Evolutionary conservation across 257 asterid genomes (phyloP), one percentile per base, ranked within the genome.

Genomic region (Solanum bulbocastanum): DNA sequence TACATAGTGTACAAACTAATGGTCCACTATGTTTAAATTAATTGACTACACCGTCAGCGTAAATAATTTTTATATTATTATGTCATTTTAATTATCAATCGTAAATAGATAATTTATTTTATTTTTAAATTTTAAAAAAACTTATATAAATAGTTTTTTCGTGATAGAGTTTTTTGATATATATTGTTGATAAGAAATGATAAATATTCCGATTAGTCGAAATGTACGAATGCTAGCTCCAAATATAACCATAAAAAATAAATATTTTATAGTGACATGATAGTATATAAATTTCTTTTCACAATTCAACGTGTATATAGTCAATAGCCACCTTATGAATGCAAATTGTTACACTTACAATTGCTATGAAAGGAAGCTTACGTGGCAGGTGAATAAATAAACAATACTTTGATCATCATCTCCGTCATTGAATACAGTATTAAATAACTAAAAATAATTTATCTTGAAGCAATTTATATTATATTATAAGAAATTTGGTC

Each of bases 161-260:
- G 15, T 44, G 16, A 14, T 0, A 44, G 52, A 44, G 1, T 36
- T 36, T 3, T 36, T 4, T 36, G 1, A 8, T 36, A 2, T 1
- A 2, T 40, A 4, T 40, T 40, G 4, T 1, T 10, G 4, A 3
- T 3, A 10, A 4, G 0, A 10, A 0, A 3, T 5, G 3, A 5
- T 2, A 49, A 0, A 52, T 52, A 49, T 49, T 15, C 5, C 1
- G 3, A 15, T 49, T 5, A 49, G 1, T 49, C 1, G 0, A 46
- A 15, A 16, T 5, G 2, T 49, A 49, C 0, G 3, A 49, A 52
- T 5, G 1, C 0, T 52, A 5, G 0, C 22, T 1, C 0, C 1
- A 1, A 52, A 3, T 52, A 52, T 9, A 0, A 52, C 3, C 3
- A 52, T 5, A 49, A 5, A 52, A 15, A 15, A 49, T 5, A 2